Evolutionary conservation across 179 eudicot genomes (phyloP).

Genomic region (Silene noctiflora): DNA sequence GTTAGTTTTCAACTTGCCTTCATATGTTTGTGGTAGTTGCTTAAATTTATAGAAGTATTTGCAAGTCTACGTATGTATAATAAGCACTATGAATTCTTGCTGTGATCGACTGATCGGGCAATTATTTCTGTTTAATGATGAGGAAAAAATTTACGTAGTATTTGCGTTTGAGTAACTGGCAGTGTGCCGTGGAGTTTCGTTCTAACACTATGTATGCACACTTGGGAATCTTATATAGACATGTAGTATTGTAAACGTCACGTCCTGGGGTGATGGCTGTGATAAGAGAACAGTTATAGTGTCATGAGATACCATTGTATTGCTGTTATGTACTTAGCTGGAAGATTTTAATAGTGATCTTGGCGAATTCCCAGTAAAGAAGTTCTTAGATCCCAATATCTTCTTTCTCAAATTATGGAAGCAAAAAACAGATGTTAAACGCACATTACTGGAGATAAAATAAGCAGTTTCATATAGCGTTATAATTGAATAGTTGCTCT

Average conservation of each 20-base stretch:
- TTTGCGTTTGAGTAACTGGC: neutral
- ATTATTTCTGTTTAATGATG: neutral
- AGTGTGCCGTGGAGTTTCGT: neutral
- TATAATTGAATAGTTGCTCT: too few species aligned
- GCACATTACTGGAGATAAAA: too few species aligned
- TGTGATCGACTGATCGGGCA: neutral
- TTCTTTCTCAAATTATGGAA: too few species aligned
- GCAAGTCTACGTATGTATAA: neutral
- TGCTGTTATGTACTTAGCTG: too few species aligned
- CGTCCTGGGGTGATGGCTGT: neutral
- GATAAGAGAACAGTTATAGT: neutral
- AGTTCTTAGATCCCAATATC: too few species aligned
- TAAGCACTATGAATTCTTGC: neutral
- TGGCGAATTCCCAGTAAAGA: too few species aligned
- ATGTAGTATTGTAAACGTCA: neutral
- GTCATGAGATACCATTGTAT: too few species aligned
- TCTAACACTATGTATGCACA: neutral
- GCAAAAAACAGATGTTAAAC: too few species aligned
- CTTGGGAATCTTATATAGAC: neutral
- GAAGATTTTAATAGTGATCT: too few species aligned
- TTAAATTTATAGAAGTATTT: neutral
- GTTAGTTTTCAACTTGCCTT: neutral
- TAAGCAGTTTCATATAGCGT: too few species aligned
- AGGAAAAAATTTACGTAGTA: neutral
- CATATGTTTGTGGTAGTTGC: constrained; percentile 2